A percentile compares a stretch with the other conserved stretches of the same genome.
These are phyloP conservation scores for Metrosideros polymorpha DNA, from an alignment of 441 rosid species.

Conservation along the genomic window DNA sequence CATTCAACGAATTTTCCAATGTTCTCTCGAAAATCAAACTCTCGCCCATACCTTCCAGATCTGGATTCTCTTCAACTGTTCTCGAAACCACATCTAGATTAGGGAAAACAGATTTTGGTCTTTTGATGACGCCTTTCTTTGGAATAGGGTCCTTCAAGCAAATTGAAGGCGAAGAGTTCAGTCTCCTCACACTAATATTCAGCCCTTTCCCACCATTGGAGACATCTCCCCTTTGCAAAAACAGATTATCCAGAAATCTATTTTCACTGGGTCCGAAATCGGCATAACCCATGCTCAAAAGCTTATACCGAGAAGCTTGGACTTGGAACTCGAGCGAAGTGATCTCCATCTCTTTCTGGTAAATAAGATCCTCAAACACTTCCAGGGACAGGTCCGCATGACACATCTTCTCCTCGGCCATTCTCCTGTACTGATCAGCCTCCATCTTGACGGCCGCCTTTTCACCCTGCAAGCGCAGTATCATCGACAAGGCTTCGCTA, in stretches of 20 bases:
- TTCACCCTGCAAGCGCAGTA: slow-evolving; percentile 74
- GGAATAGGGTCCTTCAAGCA: slow-evolving; percentile 6
- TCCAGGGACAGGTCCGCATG: slow-evolving; percentile 75
- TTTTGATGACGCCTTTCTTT: slow-evolving; percentile 2
- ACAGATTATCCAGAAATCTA: slow-evolving; percentile 34
- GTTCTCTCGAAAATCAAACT: slow-evolving; percentile 10
- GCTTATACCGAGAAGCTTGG: slow-evolving; percentile 63
- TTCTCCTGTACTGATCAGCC: slow-evolving; percentile 79
- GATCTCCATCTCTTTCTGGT: slow-evolving; percentile 83
- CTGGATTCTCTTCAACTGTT: background rate
- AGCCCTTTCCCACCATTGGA: slow-evolving; percentile 10
- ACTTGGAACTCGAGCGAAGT: slow-evolving; percentile 78
- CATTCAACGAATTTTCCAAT: background rate
- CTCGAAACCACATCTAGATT: slow-evolving; percentile 5
- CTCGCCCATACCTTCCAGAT: background rate
- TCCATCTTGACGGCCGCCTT: slow-evolving; percentile 76
- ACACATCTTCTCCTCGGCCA: slow-evolving; percentile 78
- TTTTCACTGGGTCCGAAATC: slow-evolving; percentile 30
- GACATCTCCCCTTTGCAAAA: slow-evolving; percentile 26
- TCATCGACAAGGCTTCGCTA: slow-evolving; percentile 83
- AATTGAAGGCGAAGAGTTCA: slow-evolving; percentile 22
- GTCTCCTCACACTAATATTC: slow-evolving; percentile 13
- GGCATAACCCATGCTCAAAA: slow-evolving; percentile 56
- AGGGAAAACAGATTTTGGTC: slow-evolving; percentile 5
- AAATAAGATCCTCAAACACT: slow-evolving; percentile 55